Evolutionary conservation across 2,329 filamentous ascomycete genomes (phyloP).

Genomic region (Immersiporthe knoxdaviesiana): DNA sequence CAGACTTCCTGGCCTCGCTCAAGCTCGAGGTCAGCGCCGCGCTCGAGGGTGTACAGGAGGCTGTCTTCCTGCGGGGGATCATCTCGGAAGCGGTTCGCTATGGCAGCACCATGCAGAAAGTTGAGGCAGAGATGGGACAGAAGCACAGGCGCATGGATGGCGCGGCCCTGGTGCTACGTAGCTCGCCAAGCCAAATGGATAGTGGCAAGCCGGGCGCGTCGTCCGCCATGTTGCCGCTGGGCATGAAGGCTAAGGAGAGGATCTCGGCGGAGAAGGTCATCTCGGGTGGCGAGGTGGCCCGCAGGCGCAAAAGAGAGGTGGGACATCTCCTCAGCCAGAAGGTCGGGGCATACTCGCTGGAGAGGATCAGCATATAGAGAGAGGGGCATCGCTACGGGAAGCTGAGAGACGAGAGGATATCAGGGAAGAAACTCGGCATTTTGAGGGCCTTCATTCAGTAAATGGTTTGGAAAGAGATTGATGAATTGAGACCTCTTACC

Average conservation of each 20-base stretch:
- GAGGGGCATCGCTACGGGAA: slow-evolving; percentile 30
- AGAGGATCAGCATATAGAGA: slow-evolving; percentile 70
- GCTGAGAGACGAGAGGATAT: not conserved
- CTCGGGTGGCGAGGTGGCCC: slow-evolving; percentile 69
- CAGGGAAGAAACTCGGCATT: not conserved
- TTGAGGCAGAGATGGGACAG: slow-evolving; percentile 31
- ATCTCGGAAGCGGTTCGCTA: slow-evolving; percentile 70
- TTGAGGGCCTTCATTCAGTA: not conserved
- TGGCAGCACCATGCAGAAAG: slow-evolving; percentile 45
- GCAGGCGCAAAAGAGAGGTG: slow-evolving; percentile 72
- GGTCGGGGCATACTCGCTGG: slow-evolving; percentile 81
- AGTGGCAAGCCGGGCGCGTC: slow-evolving; percentile 41
- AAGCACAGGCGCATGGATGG: slow-evolving; percentile 19
- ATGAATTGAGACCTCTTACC: not conserved
- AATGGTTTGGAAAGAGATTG: not conserved
- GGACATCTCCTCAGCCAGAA: slow-evolving; percentile 78
- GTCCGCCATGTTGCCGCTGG: slow-evolving; percentile 67
- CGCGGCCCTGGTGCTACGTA: slow-evolving; percentile 11
- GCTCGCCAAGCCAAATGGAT: slow-evolving; percentile 28
- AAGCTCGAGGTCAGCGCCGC: slow-evolving; percentile 72
- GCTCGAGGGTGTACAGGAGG: slow-evolving; percentile 73
- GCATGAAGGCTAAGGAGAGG: slow-evolving; percentile 63
- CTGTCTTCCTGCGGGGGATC: slow-evolving; percentile 64
- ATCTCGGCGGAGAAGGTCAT: slow-evolving; percentile 63
- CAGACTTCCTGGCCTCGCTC: slow-evolving; percentile 67